Evolutionary conservation across 2,329 filamentous ascomycete genomes (phyloP).

Genomic region (Fusarium sublunatum): DNA sequence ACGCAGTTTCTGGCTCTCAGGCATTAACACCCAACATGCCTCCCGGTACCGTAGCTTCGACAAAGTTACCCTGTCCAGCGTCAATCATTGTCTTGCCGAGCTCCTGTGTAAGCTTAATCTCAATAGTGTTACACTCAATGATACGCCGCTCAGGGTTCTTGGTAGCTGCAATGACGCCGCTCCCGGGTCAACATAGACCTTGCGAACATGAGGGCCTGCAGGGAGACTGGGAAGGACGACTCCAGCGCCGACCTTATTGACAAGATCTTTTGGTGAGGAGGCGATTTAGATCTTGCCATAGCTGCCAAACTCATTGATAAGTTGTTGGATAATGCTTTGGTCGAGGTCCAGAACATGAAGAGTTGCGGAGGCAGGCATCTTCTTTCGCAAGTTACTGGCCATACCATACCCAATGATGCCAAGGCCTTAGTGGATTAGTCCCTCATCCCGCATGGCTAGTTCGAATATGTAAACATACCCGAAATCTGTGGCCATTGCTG

Average conservation of each 20-base stretch:
- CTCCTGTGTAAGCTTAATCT: constrained; percentile 5
- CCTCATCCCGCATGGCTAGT: too few relatives aligned
- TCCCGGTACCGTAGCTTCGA: constrained; percentile 15
- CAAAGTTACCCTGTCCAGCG: constrained; percentile 5
- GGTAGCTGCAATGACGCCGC: constrained; percentile 6
- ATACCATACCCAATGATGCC: constrained; percentile 14
- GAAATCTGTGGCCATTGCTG: too few relatives aligned
- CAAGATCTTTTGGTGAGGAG: constrained; percentile 3
- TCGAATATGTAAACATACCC: too few relatives aligned
- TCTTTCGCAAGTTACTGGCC: constrained; percentile 10
- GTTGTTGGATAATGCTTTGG: neutral
- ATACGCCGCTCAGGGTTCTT: neutral
- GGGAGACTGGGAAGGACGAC: constrained; percentile 12
- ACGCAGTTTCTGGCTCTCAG: too few relatives aligned
- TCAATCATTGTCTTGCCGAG: constrained; percentile 7
- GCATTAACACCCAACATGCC: constrained; percentile 10
- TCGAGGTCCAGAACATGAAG: constrained; percentile 10
- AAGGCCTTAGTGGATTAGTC: neutral
- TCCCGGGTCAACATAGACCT: constrained; percentile 14
- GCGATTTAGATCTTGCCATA: constrained; percentile 3
- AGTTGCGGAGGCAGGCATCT: neutral
- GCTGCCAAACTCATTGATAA: constrained; percentile 1
- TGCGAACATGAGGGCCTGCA: neutral
- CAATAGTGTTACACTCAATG: constrained; percentile 21
- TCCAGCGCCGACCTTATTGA: neutral